phyloP scores from a whole-genome alignment of 2,329 filamentous ascomycete genomes.

The Ophiostoma pallidulum region DNA sequence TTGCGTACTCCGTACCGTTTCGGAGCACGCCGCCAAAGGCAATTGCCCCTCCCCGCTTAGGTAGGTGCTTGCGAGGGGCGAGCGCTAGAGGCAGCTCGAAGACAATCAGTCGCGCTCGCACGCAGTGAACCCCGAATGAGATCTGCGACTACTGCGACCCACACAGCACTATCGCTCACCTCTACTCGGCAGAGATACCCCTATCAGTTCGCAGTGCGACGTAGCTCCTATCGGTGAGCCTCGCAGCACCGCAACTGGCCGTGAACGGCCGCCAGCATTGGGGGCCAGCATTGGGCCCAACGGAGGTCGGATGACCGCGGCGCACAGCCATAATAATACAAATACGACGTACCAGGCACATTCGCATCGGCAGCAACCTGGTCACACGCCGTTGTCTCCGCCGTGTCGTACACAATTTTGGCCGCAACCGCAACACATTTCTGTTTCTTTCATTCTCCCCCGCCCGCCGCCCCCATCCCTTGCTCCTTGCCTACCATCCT shows the following conservation, averaged over 20 bases:
- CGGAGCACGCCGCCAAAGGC: too few relatives aligned
- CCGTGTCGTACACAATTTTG: too few relatives aligned
- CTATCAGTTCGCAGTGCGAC: too few relatives aligned
- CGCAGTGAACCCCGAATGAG: too few relatives aligned
- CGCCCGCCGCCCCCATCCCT: not conserved
- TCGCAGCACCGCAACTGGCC: not conserved
- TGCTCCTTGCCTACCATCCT: not conserved
- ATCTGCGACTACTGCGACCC: not conserved
- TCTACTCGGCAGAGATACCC: not conserved
- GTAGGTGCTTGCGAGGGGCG: not conserved
- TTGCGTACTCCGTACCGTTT: too few relatives aligned
- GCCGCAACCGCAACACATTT: too few relatives aligned
- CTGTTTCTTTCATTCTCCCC: not conserved
- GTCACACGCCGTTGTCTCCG: not conserved
- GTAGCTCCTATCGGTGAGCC: slow-evolving; percentile 5
- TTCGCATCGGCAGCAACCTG: not conserved
- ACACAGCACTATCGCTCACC: not conserved
- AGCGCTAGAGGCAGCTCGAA: too few relatives aligned
- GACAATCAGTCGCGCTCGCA: too few relatives aligned
- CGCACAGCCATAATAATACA: not conserved
- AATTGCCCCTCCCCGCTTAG: too few relatives aligned
- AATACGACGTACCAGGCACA: not conserved
- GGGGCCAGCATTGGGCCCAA: not conserved
- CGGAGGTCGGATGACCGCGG: slow-evolving; percentile 5
- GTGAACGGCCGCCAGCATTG: not conserved